A percentile compares a stretch with the other conserved stretches of the same genome.
phyloP scores from a whole-genome alignment of 2,329 filamentous ascomycete genomes.

The Trichoderma arundinaceum region DNA sequence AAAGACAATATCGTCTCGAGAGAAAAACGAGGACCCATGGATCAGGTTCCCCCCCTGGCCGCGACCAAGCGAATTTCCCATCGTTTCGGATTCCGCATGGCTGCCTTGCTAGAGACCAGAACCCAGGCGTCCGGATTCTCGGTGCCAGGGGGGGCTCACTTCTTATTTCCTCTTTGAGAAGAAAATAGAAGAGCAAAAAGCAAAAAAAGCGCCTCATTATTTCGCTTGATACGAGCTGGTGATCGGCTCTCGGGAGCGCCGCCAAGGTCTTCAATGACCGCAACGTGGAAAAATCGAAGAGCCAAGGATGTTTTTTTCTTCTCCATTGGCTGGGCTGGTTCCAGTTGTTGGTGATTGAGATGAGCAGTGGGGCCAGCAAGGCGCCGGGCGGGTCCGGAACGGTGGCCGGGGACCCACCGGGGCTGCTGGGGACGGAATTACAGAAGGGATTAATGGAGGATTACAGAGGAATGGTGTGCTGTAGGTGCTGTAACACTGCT shows the following conservation, averaged over 20 bases:
- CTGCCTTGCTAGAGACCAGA: slow-evolving; percentile 3
- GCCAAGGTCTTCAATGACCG: not conserved
- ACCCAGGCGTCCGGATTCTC: slow-evolving; percentile 18
- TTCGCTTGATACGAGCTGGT: slow-evolving; percentile 23
- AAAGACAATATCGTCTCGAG: not conserved
- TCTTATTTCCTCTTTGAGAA: not conserved
- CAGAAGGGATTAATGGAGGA: too few relatives aligned
- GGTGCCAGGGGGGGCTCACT: not conserved
- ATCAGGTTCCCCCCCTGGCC: not conserved
- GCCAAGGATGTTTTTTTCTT: not conserved
- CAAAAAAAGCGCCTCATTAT: slow-evolving; percentile 2
- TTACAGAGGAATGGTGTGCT: too few relatives aligned
- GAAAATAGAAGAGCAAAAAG: not conserved
- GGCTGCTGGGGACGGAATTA: too few relatives aligned
- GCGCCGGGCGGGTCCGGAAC: slow-evolving; percentile 18
- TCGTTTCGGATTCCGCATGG: slow-evolving; percentile 27
- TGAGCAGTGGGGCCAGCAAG: not conserved
- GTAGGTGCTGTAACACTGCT: not conserved
- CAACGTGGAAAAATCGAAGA: not conserved
- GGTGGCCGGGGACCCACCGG: slow-evolving; percentile 17
- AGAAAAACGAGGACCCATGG: not conserved
- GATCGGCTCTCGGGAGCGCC: slow-evolving; percentile 8
- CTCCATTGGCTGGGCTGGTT: not conserved
- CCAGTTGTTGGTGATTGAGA: slow-evolving; percentile 4
- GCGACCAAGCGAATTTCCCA: slow-evolving; percentile 22